Evolutionary conservation across 441 rosid species (phyloP).

Genomic region (Gossypium davidsonii): DNA sequence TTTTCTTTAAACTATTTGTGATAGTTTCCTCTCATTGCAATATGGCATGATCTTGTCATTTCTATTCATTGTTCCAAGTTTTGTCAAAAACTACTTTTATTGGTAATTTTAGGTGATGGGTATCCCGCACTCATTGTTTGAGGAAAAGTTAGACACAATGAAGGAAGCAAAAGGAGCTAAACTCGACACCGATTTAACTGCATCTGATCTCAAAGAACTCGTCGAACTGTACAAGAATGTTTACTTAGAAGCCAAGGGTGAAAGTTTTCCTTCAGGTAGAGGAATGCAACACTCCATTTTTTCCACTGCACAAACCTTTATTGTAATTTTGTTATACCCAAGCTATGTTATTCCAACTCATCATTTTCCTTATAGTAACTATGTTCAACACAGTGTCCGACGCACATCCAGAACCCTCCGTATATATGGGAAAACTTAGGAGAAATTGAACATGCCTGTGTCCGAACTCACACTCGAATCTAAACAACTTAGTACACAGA

Average conservation of each 20-base stretch:
- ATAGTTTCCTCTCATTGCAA: background rate
- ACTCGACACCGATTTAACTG: slow-evolving; percentile 64
- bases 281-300: background rate
- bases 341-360: background rate
- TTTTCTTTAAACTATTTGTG: background rate
- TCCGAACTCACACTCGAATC: background rate
- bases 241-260: slow-evolving; percentile 54
- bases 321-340: background rate
- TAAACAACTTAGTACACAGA: background rate
- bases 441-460: background rate
- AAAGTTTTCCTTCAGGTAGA: slow-evolving; percentile 82
- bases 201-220: slow-evolving; percentile 69
- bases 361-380: background rate
- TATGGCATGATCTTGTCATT: background rate
- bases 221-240: slow-evolving; percentile 80
- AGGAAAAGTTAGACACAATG: slow-evolving; percentile 67
- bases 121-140: slow-evolving; percentile 75
- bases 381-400: background rate
- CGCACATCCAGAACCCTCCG: background rate
- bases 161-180: slow-evolving; percentile 52
- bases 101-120: slow-evolving; percentile 60
- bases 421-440: background rate
- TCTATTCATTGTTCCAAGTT: background rate
- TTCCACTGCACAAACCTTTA: background rate
- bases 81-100: background rate